Conservation (phyloP, 176 grass and related monocot genomes). For the Rhynchospora breviuscula region DNA sequence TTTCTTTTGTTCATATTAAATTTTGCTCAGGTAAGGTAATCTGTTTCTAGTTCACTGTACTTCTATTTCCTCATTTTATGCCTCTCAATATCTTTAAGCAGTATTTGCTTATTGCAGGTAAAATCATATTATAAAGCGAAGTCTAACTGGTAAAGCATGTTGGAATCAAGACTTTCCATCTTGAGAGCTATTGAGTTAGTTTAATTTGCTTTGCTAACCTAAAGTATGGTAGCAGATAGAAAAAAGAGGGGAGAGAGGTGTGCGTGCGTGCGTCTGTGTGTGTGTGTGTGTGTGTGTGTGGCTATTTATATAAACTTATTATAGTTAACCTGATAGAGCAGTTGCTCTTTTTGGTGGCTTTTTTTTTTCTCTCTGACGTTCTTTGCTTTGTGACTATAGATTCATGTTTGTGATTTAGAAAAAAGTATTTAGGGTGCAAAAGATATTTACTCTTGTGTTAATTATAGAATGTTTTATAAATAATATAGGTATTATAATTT, state of each 20-base stretch:
- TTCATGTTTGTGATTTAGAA: neutral
- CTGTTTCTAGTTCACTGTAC: neutral
- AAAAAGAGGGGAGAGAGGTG: neutral
- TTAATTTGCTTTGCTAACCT: neutral
- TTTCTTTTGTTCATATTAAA: neutral
- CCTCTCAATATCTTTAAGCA: neutral
- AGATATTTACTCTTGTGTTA: neutral
- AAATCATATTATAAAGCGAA: neutral
- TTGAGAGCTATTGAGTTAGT: neutral
- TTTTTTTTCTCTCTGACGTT: neutral
- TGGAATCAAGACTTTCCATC: neutral
- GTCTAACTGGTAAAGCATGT: neutral
- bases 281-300: too few relatives aligned
- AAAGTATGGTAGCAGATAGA: neutral
- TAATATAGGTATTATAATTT: neutral
- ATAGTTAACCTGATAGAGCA: neutral
- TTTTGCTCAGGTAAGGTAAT: conserved; percentile 11
- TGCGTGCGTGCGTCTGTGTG: neutral
- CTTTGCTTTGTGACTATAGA: neutral
- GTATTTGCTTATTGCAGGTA: neutral
- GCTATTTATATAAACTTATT: neutral
- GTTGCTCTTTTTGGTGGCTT: neutral
- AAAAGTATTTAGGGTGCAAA: neutral
- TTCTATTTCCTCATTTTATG: neutral
- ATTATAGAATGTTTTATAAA: neutral